These are phyloP conservation scores for Gymnopilus junonius DNA, from an alignment of 768 basidiomycete genomes.

Conservation along the genomic window DNA sequence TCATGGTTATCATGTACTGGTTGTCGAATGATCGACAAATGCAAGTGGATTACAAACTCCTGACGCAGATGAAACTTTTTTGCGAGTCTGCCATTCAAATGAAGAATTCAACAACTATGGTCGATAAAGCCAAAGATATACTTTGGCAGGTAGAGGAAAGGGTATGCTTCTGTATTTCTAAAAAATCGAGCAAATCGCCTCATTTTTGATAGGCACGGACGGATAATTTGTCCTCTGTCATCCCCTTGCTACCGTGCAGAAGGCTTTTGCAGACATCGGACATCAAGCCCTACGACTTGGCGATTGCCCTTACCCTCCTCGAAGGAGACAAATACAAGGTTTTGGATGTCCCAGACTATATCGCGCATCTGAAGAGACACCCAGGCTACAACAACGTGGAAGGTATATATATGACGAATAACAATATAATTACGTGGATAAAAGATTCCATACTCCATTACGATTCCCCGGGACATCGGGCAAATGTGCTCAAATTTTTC, in stretches of 20 bases:
- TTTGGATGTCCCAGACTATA: slow-evolving; percentile 46
- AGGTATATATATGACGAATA: slow-evolving; percentile 37
- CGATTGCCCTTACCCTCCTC: slow-evolving; percentile 45
- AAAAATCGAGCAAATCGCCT: neutral
- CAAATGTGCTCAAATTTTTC: slow-evolving; percentile 47
- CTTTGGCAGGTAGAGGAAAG: slow-evolving; percentile 32
- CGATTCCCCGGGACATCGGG: slow-evolving; percentile 39
- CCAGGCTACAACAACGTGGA: slow-evolving; percentile 37
- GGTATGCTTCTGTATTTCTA: slow-evolving; percentile 19
- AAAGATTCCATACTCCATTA: slow-evolving; percentile 45
- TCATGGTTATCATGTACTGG: slow-evolving; percentile 42
- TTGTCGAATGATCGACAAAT: slow-evolving; percentile 32
- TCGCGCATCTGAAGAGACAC: slow-evolving; percentile 39
- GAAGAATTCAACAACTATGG: slow-evolving; percentile 34
- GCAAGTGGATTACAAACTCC: slow-evolving; percentile 32
- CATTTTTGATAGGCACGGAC: slow-evolving; percentile 9
- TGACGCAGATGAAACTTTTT: slow-evolving; percentile 41
- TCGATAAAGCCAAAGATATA: slow-evolving; percentile 36
- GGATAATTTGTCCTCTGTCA: slow-evolving; percentile 6
- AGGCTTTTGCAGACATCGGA: slow-evolving; percentile 34
- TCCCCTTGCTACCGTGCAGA: slow-evolving; percentile 26
- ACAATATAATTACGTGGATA: slow-evolving; percentile 44
- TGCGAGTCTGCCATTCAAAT: slow-evolving; percentile 31
- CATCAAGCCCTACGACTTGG: slow-evolving; percentile 43
- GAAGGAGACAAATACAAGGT: slow-evolving; percentile 46